Base-by-base conservation (phyloP, 1,284 basidiomycete species). In the Cutaneotrichosporon sp. region DNA sequence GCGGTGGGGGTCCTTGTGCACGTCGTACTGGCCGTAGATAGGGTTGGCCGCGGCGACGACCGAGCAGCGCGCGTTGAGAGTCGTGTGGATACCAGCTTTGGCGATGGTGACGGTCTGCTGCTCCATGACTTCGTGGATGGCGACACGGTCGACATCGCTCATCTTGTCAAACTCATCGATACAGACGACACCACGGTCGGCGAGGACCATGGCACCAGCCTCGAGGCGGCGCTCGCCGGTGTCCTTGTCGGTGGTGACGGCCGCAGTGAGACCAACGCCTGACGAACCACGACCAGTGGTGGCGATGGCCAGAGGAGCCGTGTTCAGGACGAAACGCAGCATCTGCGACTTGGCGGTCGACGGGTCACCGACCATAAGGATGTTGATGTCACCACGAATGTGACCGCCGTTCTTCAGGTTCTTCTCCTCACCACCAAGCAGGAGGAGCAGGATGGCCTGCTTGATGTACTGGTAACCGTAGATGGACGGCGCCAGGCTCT, bases 81-180 rank as follows among this genome's bases (percentile, higher is more conserved):
- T 95, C 1, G 97, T 99, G 79, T 98, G 95, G 69, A 99, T 99
- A 65, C 97, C 97, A 13, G 97, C 97, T 76, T 99, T 99, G 62
- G 97, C 97, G 69, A 99, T 99, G 1, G 97, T 98, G 56, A 99
- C 95, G 0, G 97, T 99, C 79, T 98, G 95, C 79, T 97, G 93
- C 79, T 99, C 95, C 97, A 99, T 99, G 73, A 98, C 97, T 87
- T 99, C 97, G 81, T 99, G 97, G 70, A 99, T 99, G 31, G 97
- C 95, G n/a, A 98, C 95, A 69, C 97, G 88, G 81, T 99, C 95
- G 67, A 97, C 86, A 72, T 99, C 97, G 33, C 91, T 94, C 95
- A 99, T 99, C 80, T 99, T 99, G 85, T 99, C 95, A 74, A 99
- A 99, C 81, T 99, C 95, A 80, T 99, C 97, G 72, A 99, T 99